A percentile compares a stretch with the other conserved stretches of the same genome.
Evolutionary conservation across 2,329 filamentous ascomycete species (phyloP).

Genomic region (Teratosphaeria gauchensis): DNA sequence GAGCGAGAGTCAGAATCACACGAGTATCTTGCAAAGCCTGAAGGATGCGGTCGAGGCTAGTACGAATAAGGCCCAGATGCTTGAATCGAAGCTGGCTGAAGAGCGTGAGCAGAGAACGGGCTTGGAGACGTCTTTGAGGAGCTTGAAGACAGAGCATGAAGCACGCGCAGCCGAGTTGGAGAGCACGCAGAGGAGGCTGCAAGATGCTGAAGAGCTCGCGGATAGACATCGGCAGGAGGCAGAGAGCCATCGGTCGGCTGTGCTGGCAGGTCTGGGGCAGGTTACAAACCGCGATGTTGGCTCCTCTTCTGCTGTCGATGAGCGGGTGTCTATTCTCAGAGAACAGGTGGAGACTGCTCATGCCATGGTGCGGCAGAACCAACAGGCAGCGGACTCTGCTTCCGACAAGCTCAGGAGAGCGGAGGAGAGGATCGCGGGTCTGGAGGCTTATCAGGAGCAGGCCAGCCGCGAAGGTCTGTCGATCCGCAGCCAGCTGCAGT

Average conservation of each 20-base stretch:
- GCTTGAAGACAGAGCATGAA: slow-evolving; percentile 76
- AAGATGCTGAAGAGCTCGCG: slow-evolving; percentile 78
- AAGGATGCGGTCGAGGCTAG: slow-evolving; percentile 71
- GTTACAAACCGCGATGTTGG: slow-evolving; percentile 48
- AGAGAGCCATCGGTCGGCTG: slow-evolving; percentile 69
- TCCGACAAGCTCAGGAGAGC: slow-evolving; percentile 83
- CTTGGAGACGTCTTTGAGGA: slow-evolving; percentile 65
- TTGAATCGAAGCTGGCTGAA: slow-evolving; percentile 75
- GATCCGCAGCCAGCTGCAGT: slow-evolving; percentile 82
- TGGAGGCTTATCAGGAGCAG: slow-evolving; percentile 96
- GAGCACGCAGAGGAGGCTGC: slow-evolving; percentile 60
- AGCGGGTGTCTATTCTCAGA: slow-evolving; percentile 65
- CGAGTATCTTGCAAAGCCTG: slow-evolving; percentile 62
- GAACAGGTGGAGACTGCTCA: slow-evolving; percentile 71
- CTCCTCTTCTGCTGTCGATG: slow-evolving; percentile 45
- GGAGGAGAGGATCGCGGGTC: slow-evolving; percentile 90
- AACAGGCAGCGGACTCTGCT: slow-evolving; percentile 75
- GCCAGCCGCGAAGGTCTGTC: slow-evolving; percentile 84
- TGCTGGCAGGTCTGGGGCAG: slow-evolving; percentile 74
- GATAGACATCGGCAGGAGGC: slow-evolving; percentile 84
- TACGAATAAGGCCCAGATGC: slow-evolving; percentile 60
- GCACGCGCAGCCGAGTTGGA: slow-evolving; percentile 69
- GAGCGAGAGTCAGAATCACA: slow-evolving; percentile 59
- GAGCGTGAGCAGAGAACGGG: slow-evolving; percentile 67
- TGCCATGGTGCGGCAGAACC: slow-evolving; percentile 73